A percentile compares a stretch with the other conserved stretches of the same genome.
phyloP scores from a whole-genome alignment of 352 stramenopile species.

The Thraustochytrium striatum region DNA sequence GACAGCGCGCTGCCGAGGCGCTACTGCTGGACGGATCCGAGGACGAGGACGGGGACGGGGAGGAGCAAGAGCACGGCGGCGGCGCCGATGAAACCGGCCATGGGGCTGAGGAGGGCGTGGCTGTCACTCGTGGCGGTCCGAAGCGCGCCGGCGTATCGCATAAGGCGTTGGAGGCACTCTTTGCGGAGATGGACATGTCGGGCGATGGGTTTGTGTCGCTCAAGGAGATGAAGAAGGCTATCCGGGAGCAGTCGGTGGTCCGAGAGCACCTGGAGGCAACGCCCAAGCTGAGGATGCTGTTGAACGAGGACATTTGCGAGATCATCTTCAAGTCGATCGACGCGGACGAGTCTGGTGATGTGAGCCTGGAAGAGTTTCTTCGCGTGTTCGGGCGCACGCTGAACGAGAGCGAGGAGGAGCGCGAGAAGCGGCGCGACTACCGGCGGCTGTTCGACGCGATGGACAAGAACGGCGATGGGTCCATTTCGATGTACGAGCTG shows the following conservation, averaged over 20 bases:
- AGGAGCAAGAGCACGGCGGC: too few relatives aligned
- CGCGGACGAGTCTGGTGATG: slow-evolving; percentile 28
- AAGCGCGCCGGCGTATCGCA: background rate
- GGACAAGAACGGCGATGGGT: slow-evolving; percentile 16
- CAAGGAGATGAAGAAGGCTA: background rate
- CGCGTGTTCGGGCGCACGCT: slow-evolving; percentile 18
- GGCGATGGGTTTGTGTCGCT: slow-evolving; percentile 29
- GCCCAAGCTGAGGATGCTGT: slow-evolving; percentile 14
- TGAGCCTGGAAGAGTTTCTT: slow-evolving; percentile 35
- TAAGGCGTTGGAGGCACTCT: background rate
- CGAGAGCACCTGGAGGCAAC: background rate
- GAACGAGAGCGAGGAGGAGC: slow-evolving; percentile 1
- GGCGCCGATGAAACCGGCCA: too few relatives aligned
- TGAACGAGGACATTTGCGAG: background rate
- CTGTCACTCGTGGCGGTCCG: background rate
- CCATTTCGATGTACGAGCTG: slow-evolving; percentile 37
- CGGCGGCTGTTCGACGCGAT: slow-evolving; percentile 33
- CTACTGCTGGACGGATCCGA: too few relatives aligned
- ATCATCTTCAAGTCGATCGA: slow-evolving; percentile 31
- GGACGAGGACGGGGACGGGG: too few relatives aligned
- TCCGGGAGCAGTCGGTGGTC: background rate
- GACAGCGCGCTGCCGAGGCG: too few relatives aligned
- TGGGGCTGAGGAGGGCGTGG: too few relatives aligned
- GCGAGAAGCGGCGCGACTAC: slow-evolving; percentile 8
- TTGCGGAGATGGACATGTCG: slow-evolving; percentile 9